Conservation (phyloP, 805 yeast genomes). For the Lipomyces mesembrius region DNA sequence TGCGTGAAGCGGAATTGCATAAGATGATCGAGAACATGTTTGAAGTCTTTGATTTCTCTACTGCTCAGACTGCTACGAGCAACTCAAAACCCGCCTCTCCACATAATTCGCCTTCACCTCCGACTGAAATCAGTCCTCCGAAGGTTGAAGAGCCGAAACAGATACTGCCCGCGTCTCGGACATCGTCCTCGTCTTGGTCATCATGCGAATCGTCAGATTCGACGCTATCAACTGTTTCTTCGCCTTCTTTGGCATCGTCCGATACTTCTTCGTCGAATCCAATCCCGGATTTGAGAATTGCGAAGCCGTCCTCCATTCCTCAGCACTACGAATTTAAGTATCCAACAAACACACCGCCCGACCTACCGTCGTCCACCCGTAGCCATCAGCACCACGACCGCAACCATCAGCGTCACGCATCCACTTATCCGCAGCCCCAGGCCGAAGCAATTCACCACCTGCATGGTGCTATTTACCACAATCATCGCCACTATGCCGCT, state of each 20-base stretch:
- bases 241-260: neutral
- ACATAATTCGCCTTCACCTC: neutral
- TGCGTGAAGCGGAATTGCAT: slow-evolving; percentile 15
- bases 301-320: slow-evolving; percentile 11
- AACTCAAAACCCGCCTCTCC: neutral
- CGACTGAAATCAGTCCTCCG: neutral
- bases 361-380: neutral
- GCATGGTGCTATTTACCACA: neutral
- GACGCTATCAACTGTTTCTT: neutral
- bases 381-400: neutral
- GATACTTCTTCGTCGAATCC: neutral
- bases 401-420: neutral
- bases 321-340: slow-evolving; percentile 14
- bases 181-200: neutral
- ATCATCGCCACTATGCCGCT: neutral
- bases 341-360: neutral
- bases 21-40: slow-evolving; percentile 15
- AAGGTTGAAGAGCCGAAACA: neutral
- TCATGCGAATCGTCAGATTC: neutral
- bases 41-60: slow-evolving; percentile 17
- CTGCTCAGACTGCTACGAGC: neutral
- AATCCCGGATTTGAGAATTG: neutral
- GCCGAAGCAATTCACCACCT: neutral
- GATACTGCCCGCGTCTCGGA: neutral
- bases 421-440: neutral